Conservation (phyloP, 192 early-diverging fungal species). For the Linnemannia elongata region DNA sequence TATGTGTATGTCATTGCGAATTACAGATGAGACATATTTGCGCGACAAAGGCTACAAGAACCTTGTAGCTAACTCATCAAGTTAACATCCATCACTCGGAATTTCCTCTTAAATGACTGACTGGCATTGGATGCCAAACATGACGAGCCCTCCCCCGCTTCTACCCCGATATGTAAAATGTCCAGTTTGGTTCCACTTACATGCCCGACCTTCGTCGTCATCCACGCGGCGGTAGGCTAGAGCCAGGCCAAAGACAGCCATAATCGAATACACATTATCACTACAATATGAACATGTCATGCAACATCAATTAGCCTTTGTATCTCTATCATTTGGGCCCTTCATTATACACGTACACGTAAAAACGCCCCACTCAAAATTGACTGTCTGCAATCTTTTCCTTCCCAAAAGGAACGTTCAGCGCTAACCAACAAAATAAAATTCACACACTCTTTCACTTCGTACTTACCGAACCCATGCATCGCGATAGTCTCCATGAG, state of each 20-base stretch:
- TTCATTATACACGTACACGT: no score
- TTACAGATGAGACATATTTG: background rate
- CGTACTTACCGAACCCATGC: constrained; percentile 83
- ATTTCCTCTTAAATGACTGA: background rate
- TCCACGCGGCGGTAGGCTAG: constrained; percentile 87
- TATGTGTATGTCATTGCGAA: background rate
- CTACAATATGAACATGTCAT: constrained; percentile 44
- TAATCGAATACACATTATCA: constrained; percentile 92
- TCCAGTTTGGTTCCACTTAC: constrained; percentile 59
- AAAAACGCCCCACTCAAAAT: background rate
- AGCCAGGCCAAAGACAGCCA: constrained; percentile 84
- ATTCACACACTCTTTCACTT: background rate
- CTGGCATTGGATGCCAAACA: background rate
- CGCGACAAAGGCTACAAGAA: background rate
- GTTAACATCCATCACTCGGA: background rate
- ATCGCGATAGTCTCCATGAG: constrained; percentile 88
- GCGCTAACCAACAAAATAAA: background rate
- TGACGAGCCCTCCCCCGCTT: background rate
- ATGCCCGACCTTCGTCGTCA: constrained; percentile 83
- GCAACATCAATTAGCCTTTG: background rate
- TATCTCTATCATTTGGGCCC: no score
- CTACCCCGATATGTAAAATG: background rate
- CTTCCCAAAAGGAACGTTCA: background rate
- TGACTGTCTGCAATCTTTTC: background rate
- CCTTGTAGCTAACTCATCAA: background rate